A percentile compares a stretch with the other conserved stretches of the same genome.
Evolutionary conservation across 2,329 filamentous ascomycete species (phyloP).

Genomic region (Cladosporium sp.): DNA sequence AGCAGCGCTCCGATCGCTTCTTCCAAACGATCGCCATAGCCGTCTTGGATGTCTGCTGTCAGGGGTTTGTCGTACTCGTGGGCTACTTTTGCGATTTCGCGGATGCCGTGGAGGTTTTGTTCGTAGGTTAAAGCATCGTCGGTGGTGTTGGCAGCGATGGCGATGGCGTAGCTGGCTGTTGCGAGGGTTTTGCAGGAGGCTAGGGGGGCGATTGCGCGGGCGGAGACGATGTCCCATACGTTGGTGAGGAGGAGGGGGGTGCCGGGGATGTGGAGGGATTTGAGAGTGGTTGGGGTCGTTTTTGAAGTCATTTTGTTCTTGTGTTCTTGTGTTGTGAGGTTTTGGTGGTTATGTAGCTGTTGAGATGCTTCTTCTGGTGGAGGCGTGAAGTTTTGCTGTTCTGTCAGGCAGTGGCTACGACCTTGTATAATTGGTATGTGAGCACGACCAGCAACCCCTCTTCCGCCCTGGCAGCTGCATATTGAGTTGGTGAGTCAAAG

Average conservation of each 20-base stretch:
- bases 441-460: not conserved
- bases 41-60: slow-evolving; percentile 62
- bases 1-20: slow-evolving; percentile 52
- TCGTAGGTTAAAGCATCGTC: slow-evolving; percentile 49
- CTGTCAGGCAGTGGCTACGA: not conserved
- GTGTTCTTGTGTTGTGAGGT: not conserved
- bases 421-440: not conserved
- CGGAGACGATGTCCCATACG: slow-evolving; percentile 55
- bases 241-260: slow-evolving; percentile 57
- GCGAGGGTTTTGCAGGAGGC: slow-evolving; percentile 44
- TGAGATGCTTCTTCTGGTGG: not conserved
- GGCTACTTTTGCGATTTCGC: slow-evolving; percentile 47
- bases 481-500: slow-evolving; percentile 3
- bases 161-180: slow-evolving; percentile 40
- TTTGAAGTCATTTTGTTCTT: slow-evolving; percentile 11
- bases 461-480: not conserved
- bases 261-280: slow-evolving; percentile 53
- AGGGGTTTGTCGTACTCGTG: slow-evolving; percentile 48
- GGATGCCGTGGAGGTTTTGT: slow-evolving; percentile 52
- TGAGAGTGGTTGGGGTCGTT: slow-evolving; percentile 18
- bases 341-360: too few species aligned
- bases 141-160: slow-evolving; percentile 33
- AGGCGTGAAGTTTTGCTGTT: not conserved
- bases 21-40: slow-evolving; percentile 42
- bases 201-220: slow-evolving; percentile 47